These are phyloP conservation scores for Eutypella sp. DNA, from an alignment of 2,329 filamentous ascomycete species.

Conservation along the genomic window DNA sequence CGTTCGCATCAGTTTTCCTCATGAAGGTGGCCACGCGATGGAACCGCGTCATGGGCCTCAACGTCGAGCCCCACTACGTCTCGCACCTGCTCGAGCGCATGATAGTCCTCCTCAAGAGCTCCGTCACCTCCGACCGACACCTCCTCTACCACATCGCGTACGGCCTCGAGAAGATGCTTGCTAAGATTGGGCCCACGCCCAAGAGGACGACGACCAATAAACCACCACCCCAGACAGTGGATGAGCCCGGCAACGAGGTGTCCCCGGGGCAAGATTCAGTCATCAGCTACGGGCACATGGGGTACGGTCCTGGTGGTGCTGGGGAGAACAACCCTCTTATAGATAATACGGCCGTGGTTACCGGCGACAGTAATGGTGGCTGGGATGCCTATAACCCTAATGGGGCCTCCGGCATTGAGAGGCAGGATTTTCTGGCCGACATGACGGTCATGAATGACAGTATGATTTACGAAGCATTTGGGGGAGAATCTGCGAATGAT, in stretches of 20 bases:
- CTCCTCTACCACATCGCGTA: constrained; percentile 32
- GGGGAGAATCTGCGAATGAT: constrained; percentile 17
- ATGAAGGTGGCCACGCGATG: constrained; percentile 30
- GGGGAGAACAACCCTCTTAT: background rate
- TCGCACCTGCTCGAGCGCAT: constrained; percentile 26
- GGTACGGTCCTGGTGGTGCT: constrained; percentile 2
- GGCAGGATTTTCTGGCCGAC: constrained; percentile 10
- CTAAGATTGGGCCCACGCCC: constrained; percentile 2
- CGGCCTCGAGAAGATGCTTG: constrained; percentile 31
- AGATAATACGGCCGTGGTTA: background rate
- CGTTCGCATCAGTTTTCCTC: constrained; percentile 31
- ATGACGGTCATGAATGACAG: constrained; percentile 20
- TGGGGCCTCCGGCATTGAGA: background rate
- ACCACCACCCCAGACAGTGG: background rate
- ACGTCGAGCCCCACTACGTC: constrained; percentile 28
- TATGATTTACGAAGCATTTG: constrained; percentile 25
- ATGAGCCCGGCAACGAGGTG: background rate
- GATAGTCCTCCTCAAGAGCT: constrained; percentile 25
- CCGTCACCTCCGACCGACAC: constrained; percentile 29
- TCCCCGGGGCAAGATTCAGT: constrained; percentile 3
- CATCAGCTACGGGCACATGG: constrained; percentile 6
- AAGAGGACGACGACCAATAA: background rate
- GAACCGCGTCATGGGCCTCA: constrained; percentile 28
- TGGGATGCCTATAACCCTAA: constrained; percentile 2
- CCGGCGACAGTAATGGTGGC: background rate